These are phyloP conservation scores for Yamadazyma kitorensis DNA, from an alignment of 805 yeast species.

Conservation along the genomic window DNA sequence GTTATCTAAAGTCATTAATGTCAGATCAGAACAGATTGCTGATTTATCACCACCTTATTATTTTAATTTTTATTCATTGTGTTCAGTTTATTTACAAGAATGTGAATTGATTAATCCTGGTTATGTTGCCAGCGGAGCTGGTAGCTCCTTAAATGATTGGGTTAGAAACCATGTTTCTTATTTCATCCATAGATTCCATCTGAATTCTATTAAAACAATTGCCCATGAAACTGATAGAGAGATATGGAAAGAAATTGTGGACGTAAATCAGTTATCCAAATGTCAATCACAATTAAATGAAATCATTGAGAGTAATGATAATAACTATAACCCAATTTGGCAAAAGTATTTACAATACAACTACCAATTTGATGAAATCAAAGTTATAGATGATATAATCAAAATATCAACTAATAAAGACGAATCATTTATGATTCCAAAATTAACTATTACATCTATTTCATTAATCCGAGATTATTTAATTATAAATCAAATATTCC, in stretches of 20 bases:
- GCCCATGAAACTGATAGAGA: conserved; percentile 59
- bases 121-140: conserved; percentile 50
- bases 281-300: conserved; percentile 25
- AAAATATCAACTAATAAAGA: neutral
- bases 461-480: conserved; percentile 48
- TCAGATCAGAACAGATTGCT: conserved; percentile 70
- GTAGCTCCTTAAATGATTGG: conserved; percentile 56
- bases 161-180: conserved; percentile 63
- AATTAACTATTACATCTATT: conserved; percentile 20
- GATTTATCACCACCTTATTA: conserved; percentile 58
- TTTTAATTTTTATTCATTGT: conserved; percentile 61
- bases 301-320: conserved; percentile 23
- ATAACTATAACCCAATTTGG: conserved; percentile 26
- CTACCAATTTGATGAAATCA: conserved; percentile 4
- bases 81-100: conserved; percentile 69
- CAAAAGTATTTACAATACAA: conserved; percentile 20
- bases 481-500: conserved; percentile 55
- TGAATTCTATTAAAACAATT: conserved; percentile 45
- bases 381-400: neutral
- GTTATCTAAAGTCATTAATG: conserved; percentile 72
- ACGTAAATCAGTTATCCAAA: conserved; percentile 33
- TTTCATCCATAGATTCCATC: conserved; percentile 56
- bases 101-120: conserved; percentile 81
- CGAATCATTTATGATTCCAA: conserved; percentile 30
- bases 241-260: conserved; percentile 75